These are phyloP conservation scores for Mytilinidion resinicola DNA, from an alignment of 495 filamentous ascomycete species.

Conservation along the genomic window DNA sequence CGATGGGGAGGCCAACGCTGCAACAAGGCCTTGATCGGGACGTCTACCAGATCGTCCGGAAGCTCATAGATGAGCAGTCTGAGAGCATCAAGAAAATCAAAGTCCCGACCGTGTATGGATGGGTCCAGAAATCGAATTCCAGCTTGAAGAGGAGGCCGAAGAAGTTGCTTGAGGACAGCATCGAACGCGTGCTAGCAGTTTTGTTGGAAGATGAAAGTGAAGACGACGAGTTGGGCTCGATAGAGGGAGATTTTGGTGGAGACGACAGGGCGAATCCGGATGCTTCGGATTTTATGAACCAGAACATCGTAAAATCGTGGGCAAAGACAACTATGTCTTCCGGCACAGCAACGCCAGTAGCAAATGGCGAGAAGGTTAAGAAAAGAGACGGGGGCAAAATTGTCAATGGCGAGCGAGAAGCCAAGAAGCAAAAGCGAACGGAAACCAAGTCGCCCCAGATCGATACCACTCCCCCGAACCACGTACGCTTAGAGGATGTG, in stretches of 20 bases:
- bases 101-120: slow-evolving; percentile 60
- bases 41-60: slow-evolving; percentile 69
- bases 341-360: slow-evolving; percentile 26
- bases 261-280: slow-evolving; percentile 7
- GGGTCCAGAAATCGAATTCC: slow-evolving; percentile 77
- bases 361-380: slow-evolving; percentile 20
- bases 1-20: slow-evolving; percentile 22
- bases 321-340: slow-evolving; percentile 35
- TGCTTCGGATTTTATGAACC: slow-evolving; percentile 67
- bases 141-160: slow-evolving; percentile 75
- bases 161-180: slow-evolving; percentile 70
- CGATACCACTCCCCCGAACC: slow-evolving; percentile 65
- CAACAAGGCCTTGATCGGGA: slow-evolving; percentile 31
- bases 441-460: slow-evolving; percentile 40
- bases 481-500: slow-evolving; percentile 70
- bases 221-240: slow-evolving; percentile 48
- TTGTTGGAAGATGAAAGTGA: slow-evolving; percentile 56
- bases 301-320: slow-evolving; percentile 66
- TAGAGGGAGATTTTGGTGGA: slow-evolving; percentile 55
- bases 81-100: slow-evolving; percentile 46
- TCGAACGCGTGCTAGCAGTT: slow-evolving; percentile 76
- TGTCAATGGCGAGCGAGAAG: slow-evolving; percentile 58
- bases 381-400: slow-evolving; percentile 40
- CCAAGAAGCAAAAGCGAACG: slow-evolving; percentile 42
- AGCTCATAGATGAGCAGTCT: slow-evolving; percentile 58